Evolutionary conservation across 169 alveolate genomes (phyloP), one percentile per base, ranked within the genome.

Genomic region (Theileria parva): DNA sequence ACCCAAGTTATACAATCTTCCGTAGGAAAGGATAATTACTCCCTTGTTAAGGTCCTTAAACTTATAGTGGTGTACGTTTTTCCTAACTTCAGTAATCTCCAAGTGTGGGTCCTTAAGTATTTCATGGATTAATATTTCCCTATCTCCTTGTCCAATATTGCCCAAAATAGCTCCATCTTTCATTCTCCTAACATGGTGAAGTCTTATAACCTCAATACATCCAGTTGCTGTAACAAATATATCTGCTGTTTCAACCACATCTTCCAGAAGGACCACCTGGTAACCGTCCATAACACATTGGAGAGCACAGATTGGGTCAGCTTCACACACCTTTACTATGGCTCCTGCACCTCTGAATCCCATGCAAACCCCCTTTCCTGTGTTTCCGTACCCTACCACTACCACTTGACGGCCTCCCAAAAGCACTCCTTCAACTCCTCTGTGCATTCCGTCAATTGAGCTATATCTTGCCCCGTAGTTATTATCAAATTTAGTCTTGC

Each of bases 401-500:
- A 97, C 97, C 21, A 94, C 99, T 34, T 92, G 93, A 95, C 97
- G 97, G 67, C 99, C 99, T 4, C 99, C 99, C 28, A 97, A 89
- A 98, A 98, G 96, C 66, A 97, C 98, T 7, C 88, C 79, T 81
- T 97, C 99, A 44, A 99, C 97, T 39, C 99, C 99, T 77, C 99
- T 95, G 98, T 96, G 95, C 85, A 98, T 91, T 5, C 99, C 99
- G 83, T 98, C 99, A 51, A 98, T 97, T 51, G 97, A 93, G 9
- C 99, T 97, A 92, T 98, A 99, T 66, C 99, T 92, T 94, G 99
- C 97, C 50, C 99, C 99, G 86, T 97, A 98, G 53, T 96, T 92
- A 85, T 98, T 98, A 86, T 98, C 99, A 91, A 97, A 98, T 81
- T 98, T 98, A 80, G 97, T 93, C 91, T 98, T 98, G 55, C 99